These are phyloP conservation scores for Dillenia suffruticosa DNA, from an alignment of 164 flowering plant genomes.

Conservation along the genomic window DNA sequence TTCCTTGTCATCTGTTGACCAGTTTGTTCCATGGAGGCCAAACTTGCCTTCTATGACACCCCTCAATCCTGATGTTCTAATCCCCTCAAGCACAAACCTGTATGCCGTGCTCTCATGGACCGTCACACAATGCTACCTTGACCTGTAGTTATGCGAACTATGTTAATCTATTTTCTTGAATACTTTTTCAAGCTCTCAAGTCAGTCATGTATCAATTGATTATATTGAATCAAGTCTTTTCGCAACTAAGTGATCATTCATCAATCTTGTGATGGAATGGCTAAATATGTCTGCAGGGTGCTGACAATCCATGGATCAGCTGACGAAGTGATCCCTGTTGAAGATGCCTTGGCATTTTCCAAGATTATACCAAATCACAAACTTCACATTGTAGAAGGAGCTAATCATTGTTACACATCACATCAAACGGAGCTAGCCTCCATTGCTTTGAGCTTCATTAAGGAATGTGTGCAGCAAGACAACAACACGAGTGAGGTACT, in stretches of 20 bases:
- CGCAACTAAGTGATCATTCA: background rate
- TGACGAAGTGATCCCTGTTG: conserved; percentile 67
- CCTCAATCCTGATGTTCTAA: no score
- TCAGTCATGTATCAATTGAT: no score
- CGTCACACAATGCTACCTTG: no score
- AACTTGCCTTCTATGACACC: no score
- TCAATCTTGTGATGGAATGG: background rate
- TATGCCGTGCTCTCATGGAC: no score
- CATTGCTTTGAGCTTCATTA: conserved; percentile 48
- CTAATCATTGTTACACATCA: conserved; percentile 56
- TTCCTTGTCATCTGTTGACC: no score
- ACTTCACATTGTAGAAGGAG: conserved; percentile 65
- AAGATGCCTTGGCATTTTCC: conserved; percentile 65
- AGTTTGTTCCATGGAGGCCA: no score
- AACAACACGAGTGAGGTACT: conserved; percentile 9
- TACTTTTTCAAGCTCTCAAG: background rate
- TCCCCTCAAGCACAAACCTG: no score
- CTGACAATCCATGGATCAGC: conserved; percentile 81
- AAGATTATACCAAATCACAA: conserved; percentile 79
- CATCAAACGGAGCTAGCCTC: conserved; percentile 61
- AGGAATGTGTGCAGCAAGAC: conserved; percentile 20
- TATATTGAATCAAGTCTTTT: no score
- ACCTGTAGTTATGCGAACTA: no score
- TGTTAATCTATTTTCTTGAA: background rate
- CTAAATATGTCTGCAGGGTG: conserved; percentile 41